A percentile compares a stretch with the other conserved stretches of the same genome.
Evolutionary conservation across 2,329 filamentous ascomycete species (phyloP).

Genomic region (Phialophora tarda): DNA sequence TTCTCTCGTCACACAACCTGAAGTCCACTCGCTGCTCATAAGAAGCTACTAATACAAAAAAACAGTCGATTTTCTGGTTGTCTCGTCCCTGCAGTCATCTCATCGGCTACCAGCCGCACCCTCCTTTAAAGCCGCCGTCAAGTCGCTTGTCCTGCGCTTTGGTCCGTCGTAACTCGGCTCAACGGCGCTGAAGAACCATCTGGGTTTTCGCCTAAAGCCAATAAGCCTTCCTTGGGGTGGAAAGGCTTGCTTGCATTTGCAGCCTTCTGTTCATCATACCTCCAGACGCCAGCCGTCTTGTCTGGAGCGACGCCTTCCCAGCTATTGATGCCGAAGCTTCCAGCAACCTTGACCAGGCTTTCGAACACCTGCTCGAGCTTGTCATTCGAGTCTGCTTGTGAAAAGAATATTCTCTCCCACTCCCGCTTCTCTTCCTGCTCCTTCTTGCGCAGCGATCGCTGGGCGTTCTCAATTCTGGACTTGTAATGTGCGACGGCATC

Average conservation of each 20-base stretch:
- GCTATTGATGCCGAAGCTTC: constrained; percentile 42
- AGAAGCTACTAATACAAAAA: constrained; percentile 15
- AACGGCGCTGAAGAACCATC: constrained; percentile 36
- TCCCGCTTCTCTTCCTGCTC: constrained; percentile 74
- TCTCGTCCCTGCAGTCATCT: background rate
- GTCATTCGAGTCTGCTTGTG: constrained; percentile 42
- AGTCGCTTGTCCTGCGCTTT: constrained; percentile 16
- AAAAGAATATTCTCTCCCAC: constrained; percentile 89
- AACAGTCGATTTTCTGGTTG: background rate
- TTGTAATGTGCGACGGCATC: constrained; percentile 80
- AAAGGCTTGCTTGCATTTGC: constrained; percentile 50
- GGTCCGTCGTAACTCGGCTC: constrained; percentile 35
- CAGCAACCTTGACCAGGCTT: constrained; percentile 50
- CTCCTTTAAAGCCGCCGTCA: constrained; percentile 5
- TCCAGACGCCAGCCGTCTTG: constrained; percentile 74
- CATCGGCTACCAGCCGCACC: background rate
- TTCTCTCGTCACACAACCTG: background rate
- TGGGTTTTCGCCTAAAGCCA: constrained; percentile 47
- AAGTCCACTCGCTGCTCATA: background rate
- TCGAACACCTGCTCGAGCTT: constrained; percentile 48
- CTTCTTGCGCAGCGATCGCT: constrained; percentile 75
- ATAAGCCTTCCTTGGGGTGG: constrained; percentile 46
- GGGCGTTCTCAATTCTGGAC: constrained; percentile 86
- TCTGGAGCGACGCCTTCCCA: constrained; percentile 59
- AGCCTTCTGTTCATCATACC: constrained; percentile 65